Conservation (phyloP, 2,329 filamentous ascomycete genomes). For the Nectriaceae sp. region DNA sequence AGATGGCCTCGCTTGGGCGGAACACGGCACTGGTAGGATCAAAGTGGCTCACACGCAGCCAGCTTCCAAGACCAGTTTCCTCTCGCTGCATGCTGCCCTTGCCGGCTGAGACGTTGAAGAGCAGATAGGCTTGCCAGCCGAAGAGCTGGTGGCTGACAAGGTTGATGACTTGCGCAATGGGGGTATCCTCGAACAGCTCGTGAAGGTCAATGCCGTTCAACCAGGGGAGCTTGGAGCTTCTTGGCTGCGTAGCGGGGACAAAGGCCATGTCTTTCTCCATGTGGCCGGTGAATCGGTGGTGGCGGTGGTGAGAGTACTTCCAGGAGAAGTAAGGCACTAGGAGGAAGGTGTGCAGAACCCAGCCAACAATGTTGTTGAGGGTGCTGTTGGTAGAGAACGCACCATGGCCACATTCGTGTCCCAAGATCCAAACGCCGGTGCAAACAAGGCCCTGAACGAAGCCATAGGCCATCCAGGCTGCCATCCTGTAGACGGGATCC, state of each 20-base stretch:
- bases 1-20: conserved; percentile 56
- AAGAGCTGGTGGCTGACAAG: conserved; percentile 64
- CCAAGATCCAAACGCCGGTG: conserved; percentile 71
- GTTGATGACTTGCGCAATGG: conserved; percentile 54
- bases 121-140: conserved; percentile 65
- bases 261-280: conserved; percentile 69
- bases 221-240: conserved; percentile 35
- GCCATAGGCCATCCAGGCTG: conserved; percentile 60
- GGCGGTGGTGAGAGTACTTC: conserved; percentile 70
- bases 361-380: conserved; percentile 64
- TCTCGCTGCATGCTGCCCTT: conserved; percentile 49
- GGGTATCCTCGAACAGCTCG: conserved; percentile 65
- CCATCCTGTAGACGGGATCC: conserved; percentile 43
- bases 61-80: conserved; percentile 31
- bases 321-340: conserved; percentile 73
- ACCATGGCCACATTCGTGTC: conserved; percentile 71
- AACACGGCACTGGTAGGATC: conserved; percentile 63
- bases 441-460: conserved; percentile 66
- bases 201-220: conserved; percentile 44
- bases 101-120: conserved; percentile 58
- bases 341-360: conserved; percentile 65
- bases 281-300: conserved; percentile 69
- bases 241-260: conserved; percentile 51
- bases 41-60: conserved; percentile 57
- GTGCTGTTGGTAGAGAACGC: conserved; percentile 60